These are phyloP conservation scores for Colletotrichum sp. DNA, from an alignment of 2,329 filamentous ascomycete species.

Conservation along the genomic window DNA sequence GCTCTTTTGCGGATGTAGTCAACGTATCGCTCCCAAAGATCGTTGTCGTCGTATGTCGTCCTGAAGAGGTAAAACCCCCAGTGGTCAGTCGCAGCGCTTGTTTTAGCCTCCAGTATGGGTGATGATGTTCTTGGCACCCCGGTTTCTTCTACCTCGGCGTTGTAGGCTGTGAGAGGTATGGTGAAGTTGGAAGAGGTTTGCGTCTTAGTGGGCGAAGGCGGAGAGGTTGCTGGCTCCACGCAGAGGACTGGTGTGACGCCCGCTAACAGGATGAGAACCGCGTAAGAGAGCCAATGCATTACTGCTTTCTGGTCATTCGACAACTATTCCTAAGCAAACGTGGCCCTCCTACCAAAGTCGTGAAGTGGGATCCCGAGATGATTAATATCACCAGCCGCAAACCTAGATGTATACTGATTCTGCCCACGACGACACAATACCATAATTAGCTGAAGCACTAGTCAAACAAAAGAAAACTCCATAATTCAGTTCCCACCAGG, in stretches of 20 bases:
- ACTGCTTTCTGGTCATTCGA: background rate
- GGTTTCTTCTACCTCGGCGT: background rate
- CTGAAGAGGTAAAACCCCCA: background rate
- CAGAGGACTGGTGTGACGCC: background rate
- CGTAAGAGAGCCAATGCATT: background rate
- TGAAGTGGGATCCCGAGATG: background rate
- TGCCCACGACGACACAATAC: background rate
- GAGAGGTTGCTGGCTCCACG: background rate
- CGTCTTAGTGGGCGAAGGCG: background rate
- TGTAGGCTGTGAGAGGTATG: background rate
- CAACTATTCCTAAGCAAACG: background rate
- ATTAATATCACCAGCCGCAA: background rate
- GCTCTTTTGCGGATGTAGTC: background rate
- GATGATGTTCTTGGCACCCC: background rate
- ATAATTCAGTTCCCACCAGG: background rate
- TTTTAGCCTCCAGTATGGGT: background rate
- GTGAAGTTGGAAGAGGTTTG: background rate
- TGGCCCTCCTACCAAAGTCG: fast-evolving
- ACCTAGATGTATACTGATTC: background rate
- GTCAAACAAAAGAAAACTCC: background rate
- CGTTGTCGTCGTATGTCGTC: background rate
- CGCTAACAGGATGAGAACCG: background rate
- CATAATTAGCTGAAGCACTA: background rate
- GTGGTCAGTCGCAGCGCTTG: background rate
- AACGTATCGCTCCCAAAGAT: background rate